Base-by-base conservation (phyloP, 2,329 filamentous ascomycete genomes). In the Clarireedia homoeocarpa region DNA sequence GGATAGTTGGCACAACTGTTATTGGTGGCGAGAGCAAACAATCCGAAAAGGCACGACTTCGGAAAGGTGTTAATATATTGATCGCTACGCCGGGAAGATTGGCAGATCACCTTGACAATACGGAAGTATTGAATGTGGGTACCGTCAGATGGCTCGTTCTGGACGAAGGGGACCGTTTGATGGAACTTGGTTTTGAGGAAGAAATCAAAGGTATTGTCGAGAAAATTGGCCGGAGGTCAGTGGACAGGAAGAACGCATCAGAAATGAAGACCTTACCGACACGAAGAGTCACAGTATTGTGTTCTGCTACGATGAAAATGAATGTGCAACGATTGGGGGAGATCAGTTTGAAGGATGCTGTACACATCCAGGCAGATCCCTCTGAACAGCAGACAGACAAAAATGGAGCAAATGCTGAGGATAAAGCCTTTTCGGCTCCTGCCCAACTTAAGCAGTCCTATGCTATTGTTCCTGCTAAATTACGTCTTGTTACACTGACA, bases 221-320 rank as follows among this genome's bases (percentile, higher is more conserved):
- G 55, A 87, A 87, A 60, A 81, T 97, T 55, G 85, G 91, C 60
- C 74, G 84, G 46, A 79, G 86, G 55, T 75, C 79, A 39, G 79
- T 80, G 55, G 81, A 79, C 55, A 82, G 81, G 30, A 79, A 80
- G 39, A 82, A 84, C 51, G 77, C 79, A 5, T 73, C 79, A 4
- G 71, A 74, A 2, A 76, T 86, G 39, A 81, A 59, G 24, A 76
- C 86, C 4, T 77, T 96, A 6, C 86, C 90, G 0, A 83, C 83
- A 53, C 81, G 91, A 61, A 82, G 91, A 55, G 86, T 89, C 1
- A 97, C 94, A 0, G 80, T 99, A 4, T 80, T 99, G 2, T 99
- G 94, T 71, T 99, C 94, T 4, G 94, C 94, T 3, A 99, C 94
- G 0, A 88, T 99, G 85, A 96, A 96, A 74, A 91, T 95, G 84